Base-by-base conservation (phyloP, 129 eudicot genomes). In the Daucus carota region DNA sequence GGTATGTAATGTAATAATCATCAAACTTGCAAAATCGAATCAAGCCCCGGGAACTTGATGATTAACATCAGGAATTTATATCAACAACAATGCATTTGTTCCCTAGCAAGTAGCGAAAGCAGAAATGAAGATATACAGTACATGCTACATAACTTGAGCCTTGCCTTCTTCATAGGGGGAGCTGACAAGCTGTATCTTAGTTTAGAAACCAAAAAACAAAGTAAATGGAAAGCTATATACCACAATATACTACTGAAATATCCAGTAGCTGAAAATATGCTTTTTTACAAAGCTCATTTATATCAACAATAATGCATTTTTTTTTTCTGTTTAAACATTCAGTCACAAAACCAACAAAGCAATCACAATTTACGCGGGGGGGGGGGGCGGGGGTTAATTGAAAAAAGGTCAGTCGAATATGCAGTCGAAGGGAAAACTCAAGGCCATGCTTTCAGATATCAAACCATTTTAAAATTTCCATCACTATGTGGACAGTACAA, bases 21-120 rank as follows among this genome's bases (percentile, higher is more conserved):
- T 15, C 85, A 84, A 31, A 79, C 87, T 22, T 90, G 97, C 88
- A 93, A 86, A 75, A 85, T 90, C 8, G 97, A 93, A 73, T 85
- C 90, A 91, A 89, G 38, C 97, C 98, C 17, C 91, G 98, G 98
- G n/a, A n/a, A n/a, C n/a, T n/a, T n/a, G n/a, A n/a, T n/a, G n/a
- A n/a, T n/a, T n/a, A n/a, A n/a, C n/a, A n/a, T n/a, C n/a, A n/a
- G n/a, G n/a, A n/a, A n/a, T n/a, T n/a, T n/a, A n/a, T n/a, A n/a
- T n/a, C n/a, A n/a, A n/a, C n/a, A n/a, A n/a, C n/a, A n/a, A n/a
- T n/a, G n/a, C n/a, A n/a, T n/a, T n/a, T n/a, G n/a, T n/a, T n/a
- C n/a, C n/a, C n/a, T n/a, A 38, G 41, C 6, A 38, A 6, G 41
- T 38, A 38, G 41, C 6, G 41, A 38, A 38, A 38, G 41, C 41